phyloP scores from a whole-genome alignment of 2,329 filamentous ascomycete species.

The Aureobasidium pullulans region DNA sequence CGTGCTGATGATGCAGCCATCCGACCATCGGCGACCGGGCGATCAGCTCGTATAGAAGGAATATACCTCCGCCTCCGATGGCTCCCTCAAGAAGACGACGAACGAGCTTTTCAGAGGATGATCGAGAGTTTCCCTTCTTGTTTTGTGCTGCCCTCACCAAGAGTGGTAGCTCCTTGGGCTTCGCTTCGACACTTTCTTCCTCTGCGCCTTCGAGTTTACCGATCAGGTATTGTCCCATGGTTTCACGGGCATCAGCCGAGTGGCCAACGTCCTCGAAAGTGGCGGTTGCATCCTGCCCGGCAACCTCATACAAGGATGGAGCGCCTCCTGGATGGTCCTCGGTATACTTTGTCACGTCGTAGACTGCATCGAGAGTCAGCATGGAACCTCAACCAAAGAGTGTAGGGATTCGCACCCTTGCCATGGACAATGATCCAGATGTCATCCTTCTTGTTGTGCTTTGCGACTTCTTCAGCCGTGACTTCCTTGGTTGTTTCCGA shows the following conservation, averaged over 20 bases:
- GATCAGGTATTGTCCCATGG: slow-evolving; percentile 31
- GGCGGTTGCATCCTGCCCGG: slow-evolving; percentile 88
- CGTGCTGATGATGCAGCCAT: no score
- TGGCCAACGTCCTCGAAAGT: slow-evolving; percentile 76
- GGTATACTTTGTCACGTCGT: slow-evolving; percentile 87
- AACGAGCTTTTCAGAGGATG: no score
- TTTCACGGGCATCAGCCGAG: slow-evolving; percentile 38
- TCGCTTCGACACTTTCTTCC: not conserved
- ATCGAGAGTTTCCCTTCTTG: no score
- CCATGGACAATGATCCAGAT: slow-evolving; percentile 98
- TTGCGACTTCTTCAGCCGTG: slow-evolving; percentile 81
- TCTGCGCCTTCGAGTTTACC: slow-evolving; percentile 25
- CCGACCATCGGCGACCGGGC: no score
- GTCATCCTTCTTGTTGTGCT: slow-evolving; percentile 95
- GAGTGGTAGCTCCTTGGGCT: no score
- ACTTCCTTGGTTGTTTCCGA: slow-evolving; percentile 32
- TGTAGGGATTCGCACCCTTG: slow-evolving; percentile 23
- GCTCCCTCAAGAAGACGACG: no score
- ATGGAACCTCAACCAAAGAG: not conserved
- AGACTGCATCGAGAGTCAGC: slow-evolving; percentile 42
- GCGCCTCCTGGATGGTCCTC: slow-evolving; percentile 93
- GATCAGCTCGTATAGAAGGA: no score
- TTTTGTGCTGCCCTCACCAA: no score
- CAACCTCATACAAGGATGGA: slow-evolving; percentile 91
- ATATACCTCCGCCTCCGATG: no score